Evolutionary conservation across 2,329 filamentous ascomycete species (phyloP), one percentile per base, ranked within the genome.

Genomic region (Coniosporium tulheliwenetii): DNA sequence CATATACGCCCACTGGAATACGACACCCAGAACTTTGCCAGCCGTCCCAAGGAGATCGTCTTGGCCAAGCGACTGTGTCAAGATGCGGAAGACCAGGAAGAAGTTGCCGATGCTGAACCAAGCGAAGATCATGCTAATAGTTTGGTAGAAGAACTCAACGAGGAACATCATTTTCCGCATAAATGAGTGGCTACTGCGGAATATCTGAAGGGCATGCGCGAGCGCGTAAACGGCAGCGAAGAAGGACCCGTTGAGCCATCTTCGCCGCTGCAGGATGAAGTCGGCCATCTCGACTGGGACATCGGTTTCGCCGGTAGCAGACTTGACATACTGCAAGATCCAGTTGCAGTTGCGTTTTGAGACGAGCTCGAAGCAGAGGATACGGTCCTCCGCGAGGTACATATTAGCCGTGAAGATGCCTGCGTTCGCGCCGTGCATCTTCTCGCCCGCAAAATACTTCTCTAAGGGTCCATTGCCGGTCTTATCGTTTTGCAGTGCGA

Each of bases 371-470:
- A 94, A 98, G 62, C 91, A 98, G 31, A 98, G 77, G 57, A 98
- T 98, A 70, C 91, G 85, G 72, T 98, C 91, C 58, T 98, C 91
- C 42, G 91, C 91, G 43, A 98, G 75, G 57, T 96, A 98, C 91
- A 98, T 98, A 63, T 98, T 98, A 50, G 91, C 89, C 2, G 89
- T 94, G 64, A 98, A 98, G 48, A 96, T 89, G 56, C 89, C 91
- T 10, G 89, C 89, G 49, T 86, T 86, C 41, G 83, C 81, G 50
- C 84, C 84, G 56, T 96, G 89, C 65, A 96, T 85, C 58, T 87
- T 95, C 64, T 96, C 91, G 51, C 91, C 91, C 33, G 86, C 77
- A 65, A 96, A 98, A 63, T 98, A 98, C 63, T 94, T 93, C 59
- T 95, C 85, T 38, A 98, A 64, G 0, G 89, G 91, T 10, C 91